phyloP scores from a whole-genome alignment of 768 basidiomycete species.

The Leccinellum albellum region DNA sequence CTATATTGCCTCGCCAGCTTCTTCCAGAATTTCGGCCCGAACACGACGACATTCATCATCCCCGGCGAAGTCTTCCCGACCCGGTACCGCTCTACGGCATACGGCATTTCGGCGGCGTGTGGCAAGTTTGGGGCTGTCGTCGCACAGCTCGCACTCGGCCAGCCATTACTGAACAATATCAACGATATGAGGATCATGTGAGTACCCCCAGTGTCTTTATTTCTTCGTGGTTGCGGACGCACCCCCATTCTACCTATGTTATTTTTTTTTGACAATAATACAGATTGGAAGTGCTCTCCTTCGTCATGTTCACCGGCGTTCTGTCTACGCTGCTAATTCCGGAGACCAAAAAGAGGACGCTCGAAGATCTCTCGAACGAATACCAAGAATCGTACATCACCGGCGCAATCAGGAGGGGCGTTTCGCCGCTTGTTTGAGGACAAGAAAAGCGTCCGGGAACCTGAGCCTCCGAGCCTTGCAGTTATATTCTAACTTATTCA shows the following conservation, averaged over 20 bases:
- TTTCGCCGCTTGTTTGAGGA: slow-evolving; percentile 7
- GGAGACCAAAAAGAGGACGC: slow-evolving; percentile 63
- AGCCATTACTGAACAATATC: slow-evolving; percentile 51
- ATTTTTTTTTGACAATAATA: not conserved
- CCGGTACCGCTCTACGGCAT: slow-evolving; percentile 65
- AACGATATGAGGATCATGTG: slow-evolving; percentile 65
- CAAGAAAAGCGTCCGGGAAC: not conserved
- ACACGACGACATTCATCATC: slow-evolving; percentile 69
- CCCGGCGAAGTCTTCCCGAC: slow-evolving; percentile 80
- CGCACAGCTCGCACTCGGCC: slow-evolving; percentile 72
- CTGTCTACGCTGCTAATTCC: slow-evolving; percentile 79
- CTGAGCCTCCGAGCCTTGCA: not conserved
- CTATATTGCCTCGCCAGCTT: slow-evolving; percentile 15
- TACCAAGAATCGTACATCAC: slow-evolving; percentile 57
- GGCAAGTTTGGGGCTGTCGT: slow-evolving; percentile 77
- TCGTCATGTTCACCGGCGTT: slow-evolving; percentile 83
- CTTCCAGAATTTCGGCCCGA: slow-evolving; percentile 24
- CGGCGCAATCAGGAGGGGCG: slow-evolving; percentile 10
- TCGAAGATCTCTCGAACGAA: slow-evolving; percentile 75
- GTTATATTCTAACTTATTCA: not conserved
- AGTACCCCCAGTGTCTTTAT: slow-evolving; percentile 19
- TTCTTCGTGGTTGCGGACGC: not conserved
- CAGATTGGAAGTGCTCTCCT: slow-evolving; percentile 72
- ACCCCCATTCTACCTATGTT: not conserved
- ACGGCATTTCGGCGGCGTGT: slow-evolving; percentile 71